Conservation (phyloP, 1,284 basidiomycete species). For the Omphalotus olearius region DNA sequence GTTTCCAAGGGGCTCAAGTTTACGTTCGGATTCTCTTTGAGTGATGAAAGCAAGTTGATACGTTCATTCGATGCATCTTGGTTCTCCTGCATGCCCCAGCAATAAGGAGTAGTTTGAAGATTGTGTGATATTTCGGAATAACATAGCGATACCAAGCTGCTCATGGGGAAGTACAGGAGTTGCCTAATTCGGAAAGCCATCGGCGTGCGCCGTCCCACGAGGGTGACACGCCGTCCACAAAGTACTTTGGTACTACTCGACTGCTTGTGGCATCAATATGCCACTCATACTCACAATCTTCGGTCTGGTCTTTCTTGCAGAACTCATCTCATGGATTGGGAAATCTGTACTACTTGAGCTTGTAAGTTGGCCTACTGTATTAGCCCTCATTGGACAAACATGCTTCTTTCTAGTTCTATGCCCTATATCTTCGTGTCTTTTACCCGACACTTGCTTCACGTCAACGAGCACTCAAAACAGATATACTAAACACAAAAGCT, state of each 20-base stretch:
- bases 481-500: conserved; percentile 77
- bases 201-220: too few relatives aligned
- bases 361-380: conserved; percentile 42
- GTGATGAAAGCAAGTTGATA: conserved; percentile 14
- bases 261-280: conserved; percentile 37
- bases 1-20: conserved; percentile 27
- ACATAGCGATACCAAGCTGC: too few relatives aligned
- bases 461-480: conserved; percentile 70
- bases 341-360: conserved; percentile 75
- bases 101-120: conserved; percentile 27
- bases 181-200: too few relatives aligned
- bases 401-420: conserved; percentile 51
- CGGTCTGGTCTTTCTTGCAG: conserved; percentile 72
- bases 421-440: conserved; percentile 64
- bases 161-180: too few relatives aligned
- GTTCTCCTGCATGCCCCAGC: conserved; percentile 39
- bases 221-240: too few relatives aligned
- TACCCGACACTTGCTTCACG: conserved; percentile 47
- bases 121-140: not conserved
- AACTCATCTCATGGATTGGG: conserved; percentile 85
- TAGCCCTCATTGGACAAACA: not conserved
- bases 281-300: conserved; percentile 81
- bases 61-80: conserved; percentile 33
- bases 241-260: too few relatives aligned
- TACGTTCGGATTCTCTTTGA: not conserved